Percentiles rank a stretch among this genome's conserved stretches.
These are phyloP conservation scores for Kwoniella sp. DNA, from an alignment of 768 basidiomycete species.

Conservation along the genomic window DNA sequence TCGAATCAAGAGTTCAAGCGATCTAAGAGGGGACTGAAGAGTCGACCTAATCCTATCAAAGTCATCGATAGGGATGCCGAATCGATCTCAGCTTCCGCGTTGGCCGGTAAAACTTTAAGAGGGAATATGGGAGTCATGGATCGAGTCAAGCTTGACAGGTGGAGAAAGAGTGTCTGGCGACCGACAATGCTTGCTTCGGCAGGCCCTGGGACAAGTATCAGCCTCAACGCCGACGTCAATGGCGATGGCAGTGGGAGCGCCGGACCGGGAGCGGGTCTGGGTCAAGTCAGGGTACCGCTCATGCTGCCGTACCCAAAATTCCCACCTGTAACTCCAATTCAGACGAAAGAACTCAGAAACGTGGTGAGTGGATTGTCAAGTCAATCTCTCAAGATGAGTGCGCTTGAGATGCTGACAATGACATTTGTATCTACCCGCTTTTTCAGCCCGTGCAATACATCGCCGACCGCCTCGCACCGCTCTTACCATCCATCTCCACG, in stretches of 20 bases:
- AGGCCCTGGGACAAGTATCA: background rate
- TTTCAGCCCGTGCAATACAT: slow-evolving; percentile 26
- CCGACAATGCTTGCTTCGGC: background rate
- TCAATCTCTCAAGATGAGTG: background rate
- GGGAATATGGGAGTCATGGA: slow-evolving; percentile 11
- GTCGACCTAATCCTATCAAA: slow-evolving; percentile 8
- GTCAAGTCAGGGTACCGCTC: slow-evolving; percentile 17
- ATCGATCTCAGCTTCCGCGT: background rate
- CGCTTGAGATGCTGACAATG: background rate
- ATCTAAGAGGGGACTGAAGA: slow-evolving; percentile 3
- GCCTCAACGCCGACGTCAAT: background rate
- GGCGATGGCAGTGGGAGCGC: background rate
- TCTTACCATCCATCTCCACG: slow-evolving; percentile 21
- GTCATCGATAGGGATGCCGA: background rate
- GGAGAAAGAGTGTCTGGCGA: slow-evolving; percentile 20
- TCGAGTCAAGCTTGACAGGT: slow-evolving; percentile 14
- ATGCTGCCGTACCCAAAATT: slow-evolving; percentile 17
- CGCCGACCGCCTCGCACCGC: slow-evolving; percentile 15
- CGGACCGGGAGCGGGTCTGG: background rate
- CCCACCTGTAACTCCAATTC: slow-evolving; percentile 15
- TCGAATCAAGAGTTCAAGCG: background rate
- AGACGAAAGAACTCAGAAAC: background rate
- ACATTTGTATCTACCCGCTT: background rate
- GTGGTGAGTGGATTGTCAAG: slow-evolving; percentile 21
- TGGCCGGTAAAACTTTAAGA: background rate